Evolutionary conservation across 768 basidiomycete species (phyloP), one percentile per base, ranked within the genome.

Genomic region (Hypholoma fasciculare): DNA sequence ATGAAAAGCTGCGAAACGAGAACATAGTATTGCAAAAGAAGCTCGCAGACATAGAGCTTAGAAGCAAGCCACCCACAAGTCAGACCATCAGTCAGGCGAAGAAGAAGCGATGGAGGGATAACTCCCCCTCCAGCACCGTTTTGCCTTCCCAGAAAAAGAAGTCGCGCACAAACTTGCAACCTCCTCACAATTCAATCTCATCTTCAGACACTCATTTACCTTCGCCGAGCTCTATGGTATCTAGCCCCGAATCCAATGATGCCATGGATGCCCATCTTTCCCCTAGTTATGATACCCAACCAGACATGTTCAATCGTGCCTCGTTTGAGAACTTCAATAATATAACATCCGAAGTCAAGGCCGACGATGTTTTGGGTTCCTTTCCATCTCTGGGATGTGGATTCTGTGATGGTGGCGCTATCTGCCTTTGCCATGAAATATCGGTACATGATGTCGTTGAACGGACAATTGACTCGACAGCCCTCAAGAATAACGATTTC

Each of bases 351-450:
- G 61, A 57, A 36, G 39, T 62, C 43, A 74, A 75, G 64, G 54
- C 61, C 51, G 49, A 63, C 14, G 61, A 71, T 12, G 62, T 61
- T 34, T 65, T 68, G 37, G 63, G 69, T 19, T 52, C 72, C 11
- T 79, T 84, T 56, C 73, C 79, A 13, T 66, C 79, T 4, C 82
- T 86, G 61, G 79, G 82, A 57, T 95, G 93, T 68, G 88, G 91
- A 2, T 85, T 93, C 71, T 95, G 94, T 69, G 82, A 74, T 57
- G 84, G 86, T 44, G 80, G 79, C 58, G 81, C 81, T 14, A 82
- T 86, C 40, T 96, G 94, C 66, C 82, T 94, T 43, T 96, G 93
- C 71, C 82, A 84, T 54, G 89, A 91, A 68, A 75, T 88, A 44
- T 79, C 81, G 40, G 64, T 79, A 40, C 82, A 85, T 60, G 78